Evolutionary conservation across 352 stramenopile genomes (phyloP).

Genomic region (Globisporangium barbulae): DNA sequence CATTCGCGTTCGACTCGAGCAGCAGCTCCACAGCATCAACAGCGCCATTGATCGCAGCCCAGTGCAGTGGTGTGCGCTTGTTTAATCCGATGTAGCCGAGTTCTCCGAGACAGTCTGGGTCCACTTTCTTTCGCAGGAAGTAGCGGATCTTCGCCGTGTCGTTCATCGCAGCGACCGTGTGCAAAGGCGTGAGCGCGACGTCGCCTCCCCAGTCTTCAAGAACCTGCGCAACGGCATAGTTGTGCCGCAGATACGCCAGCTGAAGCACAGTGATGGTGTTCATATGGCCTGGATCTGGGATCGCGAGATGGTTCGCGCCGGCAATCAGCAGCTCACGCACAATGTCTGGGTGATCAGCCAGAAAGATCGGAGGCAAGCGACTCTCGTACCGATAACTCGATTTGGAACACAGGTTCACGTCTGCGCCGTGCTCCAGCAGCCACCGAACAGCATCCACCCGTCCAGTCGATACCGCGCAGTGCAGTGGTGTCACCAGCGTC

Average conservation of each 20-base stretch:
- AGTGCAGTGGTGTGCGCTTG: constrained; percentile 77
- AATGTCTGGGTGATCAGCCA: constrained; percentile 79
- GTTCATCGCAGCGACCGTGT: constrained; percentile 71
- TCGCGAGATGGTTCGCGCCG: constrained; percentile 73
- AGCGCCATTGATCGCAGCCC: constrained; percentile 70
- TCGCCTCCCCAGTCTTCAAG: constrained; percentile 83
- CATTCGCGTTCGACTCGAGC: constrained; percentile 52
- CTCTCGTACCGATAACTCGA: constrained; percentile 68
- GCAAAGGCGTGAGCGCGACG: constrained; percentile 72
- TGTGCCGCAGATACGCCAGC: constrained; percentile 72
- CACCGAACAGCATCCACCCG: constrained; percentile 68
- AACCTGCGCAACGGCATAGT: constrained; percentile 77
- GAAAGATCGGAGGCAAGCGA: constrained; percentile 71
- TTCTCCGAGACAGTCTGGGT: constrained; percentile 73
- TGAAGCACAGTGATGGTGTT: constrained; percentile 86
- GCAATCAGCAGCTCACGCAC: constrained; percentile 60
- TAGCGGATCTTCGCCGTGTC: constrained; percentile 55
- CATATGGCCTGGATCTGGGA: constrained; percentile 77
- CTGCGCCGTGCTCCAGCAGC: constrained; percentile 64
- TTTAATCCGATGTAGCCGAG: constrained; percentile 79
- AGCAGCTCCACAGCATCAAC: constrained; percentile 56
- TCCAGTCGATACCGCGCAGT: constrained; percentile 78
- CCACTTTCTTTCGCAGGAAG: constrained; percentile 67
- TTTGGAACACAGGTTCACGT: constrained; percentile 76
- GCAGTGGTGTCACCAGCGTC: constrained; percentile 79